phyloP scores from a whole-genome alignment of 768 basidiomycete genomes.

The Rhodotorula sphaerocarpa region DNA sequence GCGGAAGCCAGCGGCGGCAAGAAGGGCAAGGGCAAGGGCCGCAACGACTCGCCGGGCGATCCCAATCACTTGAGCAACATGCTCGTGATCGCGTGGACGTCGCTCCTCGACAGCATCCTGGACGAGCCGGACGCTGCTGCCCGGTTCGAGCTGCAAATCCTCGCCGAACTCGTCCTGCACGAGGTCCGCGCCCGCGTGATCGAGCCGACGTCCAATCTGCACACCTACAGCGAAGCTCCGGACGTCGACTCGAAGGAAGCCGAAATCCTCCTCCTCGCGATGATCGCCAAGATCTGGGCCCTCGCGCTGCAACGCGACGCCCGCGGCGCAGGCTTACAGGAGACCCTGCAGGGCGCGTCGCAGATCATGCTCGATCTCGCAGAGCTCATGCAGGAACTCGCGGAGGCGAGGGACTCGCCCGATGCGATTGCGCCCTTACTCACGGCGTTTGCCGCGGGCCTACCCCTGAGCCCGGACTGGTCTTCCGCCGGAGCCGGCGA shows the following conservation, averaged over 20 bases:
- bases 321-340: neutral
- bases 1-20: too few relatives aligned
- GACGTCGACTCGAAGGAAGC: neutral
- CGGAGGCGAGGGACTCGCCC: too few relatives aligned
- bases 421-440: too few relatives aligned
- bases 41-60: neutral
- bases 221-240: neutral
- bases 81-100: neutral
- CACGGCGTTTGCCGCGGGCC: too few relatives aligned
- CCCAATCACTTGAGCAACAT: too few relatives aligned
- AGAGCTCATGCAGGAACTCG: too few relatives aligned
- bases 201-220: too few relatives aligned
- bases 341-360: neutral
- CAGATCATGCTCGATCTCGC: too few relatives aligned
- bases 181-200: neutral
- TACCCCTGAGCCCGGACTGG: too few relatives aligned
- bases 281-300: neutral
- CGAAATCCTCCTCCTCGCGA: neutral
- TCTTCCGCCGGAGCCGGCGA: too few relatives aligned
- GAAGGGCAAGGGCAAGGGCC: neutral
- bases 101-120: neutral
- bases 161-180: neutral
- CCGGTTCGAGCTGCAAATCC: neutral
- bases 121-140: constrained; percentile 3
- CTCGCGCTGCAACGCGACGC: too few relatives aligned